Conservation (phyloP, 805 yeast genomes). For the Metschnikowia peoriensis region DNA sequence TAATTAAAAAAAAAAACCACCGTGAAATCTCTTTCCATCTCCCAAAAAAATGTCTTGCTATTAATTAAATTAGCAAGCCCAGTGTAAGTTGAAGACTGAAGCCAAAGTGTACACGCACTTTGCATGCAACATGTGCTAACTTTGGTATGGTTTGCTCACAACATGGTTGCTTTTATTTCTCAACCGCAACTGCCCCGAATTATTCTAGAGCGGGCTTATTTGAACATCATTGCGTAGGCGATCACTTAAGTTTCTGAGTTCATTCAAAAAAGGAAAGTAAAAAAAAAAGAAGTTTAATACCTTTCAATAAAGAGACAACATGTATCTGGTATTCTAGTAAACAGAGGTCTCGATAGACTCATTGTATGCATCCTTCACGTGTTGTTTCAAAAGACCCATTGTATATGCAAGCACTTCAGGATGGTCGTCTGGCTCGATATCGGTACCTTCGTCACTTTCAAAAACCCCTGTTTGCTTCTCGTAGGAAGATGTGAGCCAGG, state of each 20-base stretch:
- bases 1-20: too few relatives aligned
- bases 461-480: conserved; percentile 8
- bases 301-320: not conserved
- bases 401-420: conserved; percentile 23
- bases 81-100: too few relatives aligned
- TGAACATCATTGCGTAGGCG: not conserved
- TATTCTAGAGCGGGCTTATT: too few relatives aligned
- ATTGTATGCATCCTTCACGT: conserved; percentile 23
- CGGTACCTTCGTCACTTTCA: conserved; percentile 11
- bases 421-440: conserved; percentile 18
- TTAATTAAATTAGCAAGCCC: too few relatives aligned
- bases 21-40: too few relatives aligned
- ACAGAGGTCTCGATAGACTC: not conserved
- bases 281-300: not conserved
- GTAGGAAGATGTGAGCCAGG: conserved; percentile 16
- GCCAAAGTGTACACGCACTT: too few relatives aligned
- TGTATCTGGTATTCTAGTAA: not conserved
- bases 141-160: too few relatives aligned
- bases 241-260: not conserved
- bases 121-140: too few relatives aligned
- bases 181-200: too few relatives aligned
- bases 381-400: conserved; percentile 28
- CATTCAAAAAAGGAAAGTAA: not conserved
- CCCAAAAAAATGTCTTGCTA: too few relatives aligned
- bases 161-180: too few relatives aligned